phyloP scores from a whole-genome alignment of 179 eudicot genomes.

The Gypsophila paniculata region DNA sequence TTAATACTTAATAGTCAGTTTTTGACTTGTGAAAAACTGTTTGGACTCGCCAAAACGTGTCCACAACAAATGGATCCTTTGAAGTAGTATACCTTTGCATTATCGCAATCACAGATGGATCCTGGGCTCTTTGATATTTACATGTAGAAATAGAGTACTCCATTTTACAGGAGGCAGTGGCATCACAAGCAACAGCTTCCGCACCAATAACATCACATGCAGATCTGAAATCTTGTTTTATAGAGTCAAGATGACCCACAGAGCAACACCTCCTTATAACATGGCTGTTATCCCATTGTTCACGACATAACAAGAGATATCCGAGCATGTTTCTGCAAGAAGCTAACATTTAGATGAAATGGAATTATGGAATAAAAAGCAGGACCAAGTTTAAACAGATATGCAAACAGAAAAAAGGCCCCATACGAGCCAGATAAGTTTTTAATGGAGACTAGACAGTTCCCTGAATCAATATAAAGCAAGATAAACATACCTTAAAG shows the following conservation, averaged over 20 bases:
- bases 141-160: slow-evolving; percentile 52
- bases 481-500: slow-evolving; percentile 50
- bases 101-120: slow-evolving; percentile 33
- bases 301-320: slow-evolving; percentile 52
- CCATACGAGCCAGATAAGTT: not conserved
- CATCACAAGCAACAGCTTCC: slow-evolving; percentile 67
- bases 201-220: slow-evolving; percentile 73
- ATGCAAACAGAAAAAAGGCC: not conserved
- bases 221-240: slow-evolving; percentile 54
- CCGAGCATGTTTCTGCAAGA: slow-evolving; percentile 74
- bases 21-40: no score
- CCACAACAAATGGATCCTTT: no score
- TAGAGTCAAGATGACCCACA: slow-evolving; percentile 33
- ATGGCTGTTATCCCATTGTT: slow-evolving; percentile 51
- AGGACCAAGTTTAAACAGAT: not conserved
- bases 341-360: slow-evolving; percentile 17
- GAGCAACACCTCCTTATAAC: slow-evolving; percentile 50
- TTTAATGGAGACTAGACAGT: not conserved
- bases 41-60: no score
- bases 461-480: not conserved
- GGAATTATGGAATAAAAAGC: not conserved
- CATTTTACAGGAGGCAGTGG: slow-evolving; percentile 27
- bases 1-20: no score
- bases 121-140: slow-evolving; percentile 36
- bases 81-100: slow-evolving; percentile 60